A percentile compares a stretch with the other conserved stretches of the same genome.
These are phyloP conservation scores for Corchorus olitorius DNA, from an alignment of 345 rosid genomes.

Conservation along the genomic window DNA sequence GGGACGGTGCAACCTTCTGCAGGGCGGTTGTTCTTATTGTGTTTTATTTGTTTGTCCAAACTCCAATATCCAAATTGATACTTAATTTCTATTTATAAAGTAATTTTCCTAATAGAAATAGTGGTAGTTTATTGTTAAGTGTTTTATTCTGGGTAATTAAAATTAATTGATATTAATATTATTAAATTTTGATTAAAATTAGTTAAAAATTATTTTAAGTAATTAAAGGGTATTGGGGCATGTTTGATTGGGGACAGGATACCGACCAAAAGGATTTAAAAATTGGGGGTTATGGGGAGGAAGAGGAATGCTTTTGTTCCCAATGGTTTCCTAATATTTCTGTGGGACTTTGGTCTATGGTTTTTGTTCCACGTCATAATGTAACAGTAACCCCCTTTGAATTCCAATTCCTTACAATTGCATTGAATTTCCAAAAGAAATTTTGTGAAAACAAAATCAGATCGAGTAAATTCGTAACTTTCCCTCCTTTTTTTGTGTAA, in stretches of 20 bases:
- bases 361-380: background rate
- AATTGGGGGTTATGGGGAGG: background rate
- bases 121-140: background rate
- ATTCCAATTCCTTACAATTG: too few species aligned
- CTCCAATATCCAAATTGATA: background rate
- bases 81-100: background rate
- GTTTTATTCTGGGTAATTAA: background rate
- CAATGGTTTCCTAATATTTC: background rate
- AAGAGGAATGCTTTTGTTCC: background rate
- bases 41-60: background rate
- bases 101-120: background rate
- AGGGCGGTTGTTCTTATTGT: background rate
- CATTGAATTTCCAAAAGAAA: too few species aligned
- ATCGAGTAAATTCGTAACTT: too few species aligned
- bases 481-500: too few species aligned
- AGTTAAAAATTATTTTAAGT: background rate
- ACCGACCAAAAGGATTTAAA: background rate
- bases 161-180: background rate
- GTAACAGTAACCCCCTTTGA: background rate
- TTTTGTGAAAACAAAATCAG: too few species aligned
- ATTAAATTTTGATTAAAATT: background rate
- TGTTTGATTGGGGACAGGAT: background rate
- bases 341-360: background rate
- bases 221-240: background rate
- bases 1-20: slow-evolving; percentile 5